These are phyloP conservation scores for Athelia psychrophila DNA, from an alignment of 1,284 basidiomycete species.

Conservation along the genomic window DNA sequence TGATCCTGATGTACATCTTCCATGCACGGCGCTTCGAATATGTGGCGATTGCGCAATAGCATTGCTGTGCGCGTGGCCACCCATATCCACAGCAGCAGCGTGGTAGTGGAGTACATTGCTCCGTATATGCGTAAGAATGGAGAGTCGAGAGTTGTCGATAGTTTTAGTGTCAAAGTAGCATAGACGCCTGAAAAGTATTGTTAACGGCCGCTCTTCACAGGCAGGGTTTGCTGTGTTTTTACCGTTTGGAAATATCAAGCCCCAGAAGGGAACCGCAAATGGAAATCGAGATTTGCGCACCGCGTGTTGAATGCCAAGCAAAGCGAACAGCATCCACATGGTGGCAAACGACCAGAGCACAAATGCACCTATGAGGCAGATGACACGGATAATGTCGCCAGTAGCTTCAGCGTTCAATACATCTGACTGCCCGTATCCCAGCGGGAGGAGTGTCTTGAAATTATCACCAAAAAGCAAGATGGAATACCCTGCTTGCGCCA, in stretches of 20 bases:
- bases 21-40: constrained; percentile 44
- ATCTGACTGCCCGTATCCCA: constrained; percentile 17
- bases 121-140: constrained; percentile 53
- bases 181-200: constrained; percentile 50
- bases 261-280: constrained; percentile 55
- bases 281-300: constrained; percentile 34
- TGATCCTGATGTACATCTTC: too few relatives aligned
- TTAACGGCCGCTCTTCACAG: too few relatives aligned
- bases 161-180: constrained; percentile 56
- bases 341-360: constrained; percentile 51
- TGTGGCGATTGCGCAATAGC: constrained; percentile 33
- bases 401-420: constrained; percentile 24
- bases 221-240: too few relatives aligned
- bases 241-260: constrained; percentile 61
- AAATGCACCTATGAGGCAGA: constrained; percentile 45
- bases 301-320: constrained; percentile 40
- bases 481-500: constrained; percentile 58
- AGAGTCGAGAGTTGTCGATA: constrained; percentile 50
- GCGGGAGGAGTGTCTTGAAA: constrained; percentile 35
- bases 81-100: constrained; percentile 55
- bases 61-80: constrained; percentile 42
- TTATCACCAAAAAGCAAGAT: constrained; percentile 43
- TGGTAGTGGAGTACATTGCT: constrained; percentile 48
- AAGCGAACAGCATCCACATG: constrained; percentile 50
- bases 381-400: constrained; percentile 38